Conservation (phyloP, 1,284 basidiomycete species). For the Sanguinoderma infundibulare region DNA sequence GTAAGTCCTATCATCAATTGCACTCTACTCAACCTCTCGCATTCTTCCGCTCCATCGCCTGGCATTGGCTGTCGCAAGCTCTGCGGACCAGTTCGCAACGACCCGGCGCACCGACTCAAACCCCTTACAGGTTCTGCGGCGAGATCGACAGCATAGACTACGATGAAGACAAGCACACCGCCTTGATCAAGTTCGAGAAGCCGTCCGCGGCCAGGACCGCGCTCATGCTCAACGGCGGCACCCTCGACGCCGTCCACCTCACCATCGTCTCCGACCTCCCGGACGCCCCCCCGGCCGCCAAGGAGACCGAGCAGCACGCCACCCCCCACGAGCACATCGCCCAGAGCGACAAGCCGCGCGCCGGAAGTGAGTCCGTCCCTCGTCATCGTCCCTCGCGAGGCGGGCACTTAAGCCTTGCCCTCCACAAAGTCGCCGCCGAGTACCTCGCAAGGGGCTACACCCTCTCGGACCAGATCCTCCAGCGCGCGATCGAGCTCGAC, state of each 20-base stretch:
- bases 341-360: slow-evolving; percentile 83
- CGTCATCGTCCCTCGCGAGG: neutral
- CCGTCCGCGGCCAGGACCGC: slow-evolving; percentile 81
- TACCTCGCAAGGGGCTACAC: slow-evolving; percentile 88
- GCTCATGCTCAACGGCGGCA: slow-evolving; percentile 78
- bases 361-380: slow-evolving; percentile 56
- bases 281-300: slow-evolving; percentile 59
- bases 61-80: no score
- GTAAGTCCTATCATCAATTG: slow-evolving; percentile 44
- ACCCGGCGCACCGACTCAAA: neutral
- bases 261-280: slow-evolving; percentile 64
- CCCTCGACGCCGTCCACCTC: slow-evolving; percentile 65
- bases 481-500: slow-evolving; percentile 89
- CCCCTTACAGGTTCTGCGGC: slow-evolving; percentile 70
- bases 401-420: neutral
- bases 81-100: no score
- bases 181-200: slow-evolving; percentile 76
- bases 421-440: slow-evolving; percentile 75
- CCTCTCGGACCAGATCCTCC: slow-evolving; percentile 79
- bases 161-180: slow-evolving; percentile 42
- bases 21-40: neutral
- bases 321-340: slow-evolving; percentile 51
- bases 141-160: slow-evolving; percentile 71
- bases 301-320: slow-evolving; percentile 35
- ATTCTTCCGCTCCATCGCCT: slow-evolving; percentile 8